Evolutionary conservation across 164 flowering plant species (phyloP), one percentile per base, ranked within the genome.

Genomic region (Kalanchoe fedtschenkoi): DNA sequence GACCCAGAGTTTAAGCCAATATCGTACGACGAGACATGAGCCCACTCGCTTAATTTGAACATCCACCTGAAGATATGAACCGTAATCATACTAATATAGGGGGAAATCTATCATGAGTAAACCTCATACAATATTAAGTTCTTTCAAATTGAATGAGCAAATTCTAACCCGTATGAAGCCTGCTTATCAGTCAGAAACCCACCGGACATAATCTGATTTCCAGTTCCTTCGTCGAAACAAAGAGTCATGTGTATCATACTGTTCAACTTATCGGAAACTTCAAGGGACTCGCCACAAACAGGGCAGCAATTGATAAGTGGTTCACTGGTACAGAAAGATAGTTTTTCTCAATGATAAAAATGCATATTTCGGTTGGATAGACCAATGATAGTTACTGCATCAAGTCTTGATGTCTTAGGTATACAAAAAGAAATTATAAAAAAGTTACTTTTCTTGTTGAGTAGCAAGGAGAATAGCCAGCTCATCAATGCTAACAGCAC

Each of bases 31-130:
- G 98, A 86, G 63, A 81, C 69, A 70, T 85, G 90, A 56, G 83
- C 89, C 98, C 98, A 93, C 71, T 93, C 97, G 77, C 92, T 89
- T 43, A 93, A 61, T 80, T 93, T 93, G 58, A 90, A 90, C 69
- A 88, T 76, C 98, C 98, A 93, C 76, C 98, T 93, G 68, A 35
- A 65, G n/a, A n/a, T n/a, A n/a, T n/a, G n/a, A n/a, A n/a, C n/a
- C n/a, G n/a, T n/a, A n/a, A n/a, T n/a, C n/a, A n/a, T n/a, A n/a
- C n/a, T n/a, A n/a, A n/a, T n/a, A n/a, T n/a, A n/a, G n/a, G n/a
- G n/a, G n/a, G n/a, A n/a, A n/a, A n/a, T n/a, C n/a, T n/a, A n/a
- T n/a, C n/a, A n/a, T 39, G 24, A 24, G 9, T 35, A 33, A 26
- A 38, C 16, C 3, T n/a, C n/a, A n/a, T n/a, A n/a, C n/a, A n/a